Evolutionary conservation across 805 yeast genomes (phyloP).

Genomic region (Cyberlindnera mycetangii): DNA sequence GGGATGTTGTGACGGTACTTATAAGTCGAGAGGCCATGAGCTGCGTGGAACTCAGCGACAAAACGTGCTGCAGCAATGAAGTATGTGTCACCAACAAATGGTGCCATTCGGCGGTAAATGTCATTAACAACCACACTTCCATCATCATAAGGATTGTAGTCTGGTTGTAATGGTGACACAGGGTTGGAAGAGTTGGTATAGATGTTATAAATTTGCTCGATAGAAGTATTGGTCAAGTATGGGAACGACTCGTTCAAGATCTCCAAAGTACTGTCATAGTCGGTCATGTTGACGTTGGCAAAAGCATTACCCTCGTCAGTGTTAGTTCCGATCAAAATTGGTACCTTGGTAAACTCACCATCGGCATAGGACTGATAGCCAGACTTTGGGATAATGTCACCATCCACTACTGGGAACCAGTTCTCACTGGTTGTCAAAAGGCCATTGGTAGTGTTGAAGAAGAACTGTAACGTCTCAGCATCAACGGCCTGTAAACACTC

Average conservation of each 20-base stretch:
- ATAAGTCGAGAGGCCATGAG: slow-evolving; percentile 5
- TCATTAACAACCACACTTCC: slow-evolving; percentile 1
- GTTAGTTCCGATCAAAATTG: slow-evolving; percentile 24
- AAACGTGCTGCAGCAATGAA: slow-evolving; percentile 18
- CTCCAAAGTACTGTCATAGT: slow-evolving; percentile 4
- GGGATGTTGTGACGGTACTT: slow-evolving; percentile 16
- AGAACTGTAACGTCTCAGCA: slow-evolving; percentile 4
- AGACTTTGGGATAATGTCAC: slow-evolving; percentile 17
- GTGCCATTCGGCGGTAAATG: slow-evolving; percentile 4
- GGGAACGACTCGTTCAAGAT: slow-evolving; percentile 1
- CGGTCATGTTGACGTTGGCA: slow-evolving; percentile 1
- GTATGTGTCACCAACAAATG: slow-evolving; percentile 12
- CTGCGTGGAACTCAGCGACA: slow-evolving; percentile 5
- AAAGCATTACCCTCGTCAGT: slow-evolving; percentile 24
- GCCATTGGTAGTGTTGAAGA: slow-evolving; percentile 18
- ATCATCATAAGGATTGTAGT: slow-evolving; percentile 7
- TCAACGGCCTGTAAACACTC: slow-evolving; percentile 17
- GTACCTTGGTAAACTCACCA: slow-evolving; percentile 21
- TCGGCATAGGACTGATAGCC: slow-evolving; percentile 9
- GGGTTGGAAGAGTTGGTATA: slow-evolving; percentile 7
- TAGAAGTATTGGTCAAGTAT: slow-evolving; percentile 11
- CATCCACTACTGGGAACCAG: slow-evolving; percentile 17
- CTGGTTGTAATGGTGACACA: slow-evolving; percentile 16
- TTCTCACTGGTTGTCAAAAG: neutral
- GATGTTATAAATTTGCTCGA: slow-evolving; percentile 3